Conservation (phyloP, 179 eudicot genomes). For the Vitellaria paradoxa region DNA sequence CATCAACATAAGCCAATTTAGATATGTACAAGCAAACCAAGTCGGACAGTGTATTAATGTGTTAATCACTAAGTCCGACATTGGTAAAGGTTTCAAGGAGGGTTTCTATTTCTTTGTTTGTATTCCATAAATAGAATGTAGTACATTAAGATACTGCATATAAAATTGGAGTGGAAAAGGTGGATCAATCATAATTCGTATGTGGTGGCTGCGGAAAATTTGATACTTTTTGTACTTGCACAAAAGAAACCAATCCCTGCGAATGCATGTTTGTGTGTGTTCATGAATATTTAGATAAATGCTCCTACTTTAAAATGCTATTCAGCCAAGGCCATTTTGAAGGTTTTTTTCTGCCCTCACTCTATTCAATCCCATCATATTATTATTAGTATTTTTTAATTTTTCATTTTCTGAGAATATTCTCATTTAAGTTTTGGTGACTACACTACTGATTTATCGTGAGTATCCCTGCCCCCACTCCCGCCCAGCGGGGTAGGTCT, state of each 20-base stretch:
- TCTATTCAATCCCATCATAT: background rate
- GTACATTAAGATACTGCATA: background rate
- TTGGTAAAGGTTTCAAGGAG: conserved; percentile 4
- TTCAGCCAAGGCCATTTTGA: background rate
- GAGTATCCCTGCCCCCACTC: background rate
- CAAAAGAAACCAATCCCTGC: no score
- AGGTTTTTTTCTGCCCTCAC: background rate
- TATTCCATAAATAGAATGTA: background rate
- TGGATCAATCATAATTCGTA: background rate
- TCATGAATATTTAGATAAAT: background rate
- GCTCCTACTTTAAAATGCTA: background rate
- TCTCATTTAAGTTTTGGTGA: background rate
- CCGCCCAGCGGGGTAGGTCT: no score
- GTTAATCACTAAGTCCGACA: background rate
- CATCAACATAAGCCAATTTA: no score
- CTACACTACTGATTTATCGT: background rate
- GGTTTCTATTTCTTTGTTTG: background rate
- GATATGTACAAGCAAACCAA: no score
- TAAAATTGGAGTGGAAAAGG: background rate
- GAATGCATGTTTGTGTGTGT: background rate
- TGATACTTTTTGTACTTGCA: background rate
- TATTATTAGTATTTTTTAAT: background rate
- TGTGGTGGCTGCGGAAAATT: no score
- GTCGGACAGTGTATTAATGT: background rate
- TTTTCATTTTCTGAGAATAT: background rate